Evolutionary conservation across 192 early-diverging fungal species (phyloP).

Genomic region (Coemansia aciculifera): DNA sequence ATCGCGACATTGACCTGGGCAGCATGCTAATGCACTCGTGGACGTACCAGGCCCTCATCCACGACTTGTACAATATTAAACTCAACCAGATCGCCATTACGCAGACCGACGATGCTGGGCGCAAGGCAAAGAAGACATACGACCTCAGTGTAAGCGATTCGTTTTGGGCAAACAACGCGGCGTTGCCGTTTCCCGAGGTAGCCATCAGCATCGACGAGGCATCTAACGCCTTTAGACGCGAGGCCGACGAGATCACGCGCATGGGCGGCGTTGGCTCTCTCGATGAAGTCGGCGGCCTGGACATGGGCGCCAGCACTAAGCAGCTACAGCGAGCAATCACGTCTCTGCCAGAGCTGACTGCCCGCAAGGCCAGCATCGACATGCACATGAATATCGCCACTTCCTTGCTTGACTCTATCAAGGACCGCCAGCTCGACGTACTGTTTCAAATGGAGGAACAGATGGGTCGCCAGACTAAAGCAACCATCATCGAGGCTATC

Average conservation of each 20-base stretch:
- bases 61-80: conserved; percentile 92
- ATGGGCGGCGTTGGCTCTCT: conserved; percentile 79
- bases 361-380: conserved; percentile 88
- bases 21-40: conserved; percentile 95
- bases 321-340: conserved; percentile 88
- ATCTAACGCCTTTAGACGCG: conserved; percentile 90
- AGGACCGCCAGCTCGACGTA: conserved; percentile 89
- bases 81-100: conserved; percentile 76
- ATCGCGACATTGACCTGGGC: conserved; percentile 88
- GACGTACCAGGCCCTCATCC: conserved; percentile 96
- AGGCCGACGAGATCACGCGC: conserved; percentile 89
- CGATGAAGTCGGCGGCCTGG: conserved; percentile 56
- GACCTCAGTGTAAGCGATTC: conserved; percentile 88
- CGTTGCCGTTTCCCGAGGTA: conserved; percentile 94
- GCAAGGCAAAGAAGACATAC: conserved; percentile 68
- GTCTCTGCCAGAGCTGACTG: conserved; percentile 91
- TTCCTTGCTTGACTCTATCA: conserved; percentile 80
- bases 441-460: conserved; percentile 94
- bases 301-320: conserved; percentile 82
- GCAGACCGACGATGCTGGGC: conserved; percentile 65
- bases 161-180: conserved; percentile 93
- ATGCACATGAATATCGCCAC: conserved; percentile 99
- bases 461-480: conserved; percentile 75
- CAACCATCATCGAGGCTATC: conserved; percentile 77
- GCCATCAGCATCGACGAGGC: conserved; percentile 94